Percentiles rank a stretch among this genome's conserved stretches.
Evolutionary conservation across 2,329 filamentous ascomycete species (phyloP).

Genomic region (Hypoxylon rubiginosum): DNA sequence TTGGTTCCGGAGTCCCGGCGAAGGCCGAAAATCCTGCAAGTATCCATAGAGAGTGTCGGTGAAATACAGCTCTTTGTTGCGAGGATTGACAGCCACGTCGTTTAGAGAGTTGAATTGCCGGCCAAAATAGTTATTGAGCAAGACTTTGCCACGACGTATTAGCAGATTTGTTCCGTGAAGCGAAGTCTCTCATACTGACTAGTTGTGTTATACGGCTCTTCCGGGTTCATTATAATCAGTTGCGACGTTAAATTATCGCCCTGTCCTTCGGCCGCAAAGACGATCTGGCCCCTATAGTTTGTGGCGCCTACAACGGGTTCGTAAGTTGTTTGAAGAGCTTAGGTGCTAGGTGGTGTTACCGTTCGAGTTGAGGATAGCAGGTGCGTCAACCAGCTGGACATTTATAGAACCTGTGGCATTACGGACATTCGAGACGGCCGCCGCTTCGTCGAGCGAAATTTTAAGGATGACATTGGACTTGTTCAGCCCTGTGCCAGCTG

Average conservation of each 20-base stretch:
- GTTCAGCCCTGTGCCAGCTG: constrained; percentile 62
- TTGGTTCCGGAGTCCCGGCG: constrained; percentile 67
- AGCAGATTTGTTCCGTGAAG: background rate
- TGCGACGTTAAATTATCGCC: constrained; percentile 58
- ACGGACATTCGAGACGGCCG: constrained; percentile 54
- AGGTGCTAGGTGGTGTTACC: constrained; percentile 50
- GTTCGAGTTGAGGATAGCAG: constrained; percentile 64
- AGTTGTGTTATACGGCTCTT: constrained; percentile 64
- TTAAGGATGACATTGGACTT: constrained; percentile 66
- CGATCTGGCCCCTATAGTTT: constrained; percentile 63
- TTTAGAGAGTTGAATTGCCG: constrained; percentile 72
- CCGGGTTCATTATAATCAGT: constrained; percentile 60
- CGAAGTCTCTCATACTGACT: constrained; percentile 48
- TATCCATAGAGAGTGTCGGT: constrained; percentile 72
- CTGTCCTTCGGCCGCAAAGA: constrained; percentile 65
- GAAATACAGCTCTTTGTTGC: constrained; percentile 72
- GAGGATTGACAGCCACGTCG: constrained; percentile 67
- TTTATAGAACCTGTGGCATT: constrained; percentile 58
- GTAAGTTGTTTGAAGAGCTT: background rate
- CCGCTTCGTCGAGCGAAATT: constrained; percentile 61
- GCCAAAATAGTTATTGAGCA: constrained; percentile 72
- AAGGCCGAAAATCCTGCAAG: constrained; percentile 68
- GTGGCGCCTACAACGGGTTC: constrained; percentile 57
- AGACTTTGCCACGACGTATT: constrained; percentile 49
- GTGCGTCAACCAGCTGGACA: constrained; percentile 59